phyloP scores from a whole-genome alignment of 148 eudicot genomes.

The Oxyria digyna region DNA sequence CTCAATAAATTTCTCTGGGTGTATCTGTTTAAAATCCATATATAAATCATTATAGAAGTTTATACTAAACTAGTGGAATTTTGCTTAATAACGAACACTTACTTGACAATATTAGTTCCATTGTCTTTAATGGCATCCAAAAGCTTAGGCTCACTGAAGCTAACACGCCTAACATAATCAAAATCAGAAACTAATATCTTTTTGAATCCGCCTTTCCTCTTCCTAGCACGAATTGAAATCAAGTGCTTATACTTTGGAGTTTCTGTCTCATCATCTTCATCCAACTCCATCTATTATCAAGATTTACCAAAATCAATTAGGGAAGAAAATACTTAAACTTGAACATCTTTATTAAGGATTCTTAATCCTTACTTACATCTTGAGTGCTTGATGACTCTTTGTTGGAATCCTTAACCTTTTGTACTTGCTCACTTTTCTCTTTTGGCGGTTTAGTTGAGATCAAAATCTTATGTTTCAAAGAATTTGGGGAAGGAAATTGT shows the following conservation, averaged over 20 bases:
- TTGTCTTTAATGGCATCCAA: slow-evolving; percentile 16
- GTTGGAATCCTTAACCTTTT: not conserved
- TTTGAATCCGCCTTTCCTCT: slow-evolving; percentile 23
- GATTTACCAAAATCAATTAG: not conserved
- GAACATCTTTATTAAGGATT: not conserved
- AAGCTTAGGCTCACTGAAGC: slow-evolving; percentile 45
- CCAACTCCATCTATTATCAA: not conserved
- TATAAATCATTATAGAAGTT: not conserved
- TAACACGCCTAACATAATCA: slow-evolving; percentile 32
- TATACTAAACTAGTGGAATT: not conserved
- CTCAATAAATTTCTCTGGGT: slow-evolving; percentile 59
- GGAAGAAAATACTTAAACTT: not conserved
- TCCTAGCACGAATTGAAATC: slow-evolving; percentile 45
- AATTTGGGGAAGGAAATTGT: slow-evolving; percentile 40
- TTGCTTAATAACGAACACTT: slow-evolving; percentile 5
- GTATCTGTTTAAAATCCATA: slow-evolving; percentile 28
- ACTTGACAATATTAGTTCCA: slow-evolving; percentile 40
- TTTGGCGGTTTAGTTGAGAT: slow-evolving; percentile 61
- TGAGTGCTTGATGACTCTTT: not conserved
- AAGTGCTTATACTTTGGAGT: slow-evolving; percentile 26
- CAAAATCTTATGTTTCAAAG: slow-evolving; percentile 29
- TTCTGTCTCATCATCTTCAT: slow-evolving; percentile 11
- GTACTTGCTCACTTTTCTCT: no score
- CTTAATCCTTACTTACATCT: not conserved
- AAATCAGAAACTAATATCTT: slow-evolving; percentile 10